Evolutionary conservation across 805 yeast genomes (phyloP), one percentile per base, ranked within the genome.

Genomic region (Starmerella bombi): DNA sequence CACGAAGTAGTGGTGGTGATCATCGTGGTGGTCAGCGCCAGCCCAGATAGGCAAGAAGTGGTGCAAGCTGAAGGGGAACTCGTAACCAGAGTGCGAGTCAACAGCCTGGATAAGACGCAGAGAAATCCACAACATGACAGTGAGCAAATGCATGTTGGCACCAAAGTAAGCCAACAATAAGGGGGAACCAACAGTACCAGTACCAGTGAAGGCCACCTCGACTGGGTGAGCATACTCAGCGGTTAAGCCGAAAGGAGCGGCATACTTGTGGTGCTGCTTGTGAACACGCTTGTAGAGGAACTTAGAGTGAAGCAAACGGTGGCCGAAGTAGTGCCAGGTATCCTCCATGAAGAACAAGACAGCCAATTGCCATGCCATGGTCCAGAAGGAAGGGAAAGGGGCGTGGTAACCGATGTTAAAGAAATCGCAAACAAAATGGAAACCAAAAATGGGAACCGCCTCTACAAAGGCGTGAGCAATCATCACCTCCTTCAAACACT

Each of bases 141-240:
- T 88, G 66, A 82, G 77, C 54, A 91, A 65, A 59, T 88, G 98
- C 59, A 88, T 70, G 58, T 77, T 64, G 42, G 77, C 72, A 33
- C 91, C 75, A 59, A 80, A 64, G 59, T 73, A 72, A 49, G 84
- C 85, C 70, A 83, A 82, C 36, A 81, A 59, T 42, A 88, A 75
- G 43, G 98, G 98, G 64, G 84, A 76, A 45, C 97, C 96, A 31
- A 88, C 94, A 32, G 98, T 88, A 48, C 98, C 98, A 49, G 83
- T 73, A 39, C 98, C 98, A 46, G 88, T 67, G 38, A 83, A 69
- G 66, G 82, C 73, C 25, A 88, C 94, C 65, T 88, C 98, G 23
- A 80, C 70, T 15, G 98, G 97, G 59, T 88, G 96, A 25, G 97
- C 97, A 60, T 88, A 88, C 66, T 88, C 98, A 36, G 97, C 97